Conservation (phyloP, 805 yeast species). For the Saturnispora sekii region DNA sequence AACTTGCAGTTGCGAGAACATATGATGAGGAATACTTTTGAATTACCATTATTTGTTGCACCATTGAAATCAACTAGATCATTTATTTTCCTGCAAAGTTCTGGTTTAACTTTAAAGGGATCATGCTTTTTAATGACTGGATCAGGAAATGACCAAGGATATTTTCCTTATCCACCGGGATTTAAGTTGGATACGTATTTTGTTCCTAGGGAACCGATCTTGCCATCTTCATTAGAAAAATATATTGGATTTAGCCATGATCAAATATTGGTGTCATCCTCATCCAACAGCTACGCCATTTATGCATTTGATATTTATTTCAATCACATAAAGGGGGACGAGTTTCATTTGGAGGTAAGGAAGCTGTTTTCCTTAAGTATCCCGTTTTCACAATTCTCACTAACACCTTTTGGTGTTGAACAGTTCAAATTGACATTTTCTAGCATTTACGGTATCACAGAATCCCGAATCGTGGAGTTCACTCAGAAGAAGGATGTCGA, state of each 20-base stretch:
- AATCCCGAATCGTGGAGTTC: constrained; percentile 16
- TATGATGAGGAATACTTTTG: constrained; percentile 17
- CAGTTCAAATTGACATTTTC: constrained; percentile 16
- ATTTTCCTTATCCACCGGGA: constrained; percentile 8
- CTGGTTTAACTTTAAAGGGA: constrained; percentile 18
- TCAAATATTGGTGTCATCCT: constrained; percentile 22
- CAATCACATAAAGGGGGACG: constrained; percentile 11
- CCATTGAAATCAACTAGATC: constrained; percentile 19
- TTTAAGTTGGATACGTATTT: constrained; percentile 18
- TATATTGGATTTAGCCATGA: constrained; percentile 15
- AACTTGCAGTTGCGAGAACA: background rate
- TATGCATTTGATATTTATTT: constrained; percentile 22
- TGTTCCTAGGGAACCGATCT: constrained; percentile 17
- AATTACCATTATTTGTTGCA: constrained; percentile 21
- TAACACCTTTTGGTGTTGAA: constrained; percentile 15
- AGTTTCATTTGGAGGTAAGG: constrained; percentile 13
- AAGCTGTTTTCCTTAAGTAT: constrained; percentile 19
- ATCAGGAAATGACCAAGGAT: constrained; percentile 20
- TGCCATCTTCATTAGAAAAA: constrained; percentile 9
- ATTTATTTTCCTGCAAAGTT: constrained; percentile 21
- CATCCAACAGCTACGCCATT: constrained; percentile 11
- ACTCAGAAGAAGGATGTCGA: constrained; percentile 11
- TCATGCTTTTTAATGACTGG: constrained; percentile 20
- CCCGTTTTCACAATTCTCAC: constrained; percentile 16
- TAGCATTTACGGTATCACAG: constrained; percentile 21